Percentiles rank a stretch among this genome's conserved stretches.
phyloP scores from a whole-genome alignment of 805 yeast genomes.

The Yarrowia bubula region DNA sequence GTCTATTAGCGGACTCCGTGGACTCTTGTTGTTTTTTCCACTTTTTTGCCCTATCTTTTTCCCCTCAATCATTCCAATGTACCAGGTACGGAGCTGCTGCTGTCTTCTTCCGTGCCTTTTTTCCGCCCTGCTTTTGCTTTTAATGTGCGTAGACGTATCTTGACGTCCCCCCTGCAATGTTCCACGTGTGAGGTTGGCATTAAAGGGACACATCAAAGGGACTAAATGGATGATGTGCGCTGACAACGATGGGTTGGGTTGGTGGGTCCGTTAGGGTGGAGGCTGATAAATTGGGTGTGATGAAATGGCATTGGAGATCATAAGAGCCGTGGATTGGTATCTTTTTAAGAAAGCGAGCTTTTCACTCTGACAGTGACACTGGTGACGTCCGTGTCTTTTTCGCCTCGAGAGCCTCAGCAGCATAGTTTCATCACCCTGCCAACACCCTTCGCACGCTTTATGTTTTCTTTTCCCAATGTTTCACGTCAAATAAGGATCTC shows the following conservation, averaged over 20 bases:
- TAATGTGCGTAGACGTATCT: neutral
- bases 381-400: too few species aligned
- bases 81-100: too few species aligned
- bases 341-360: too few species aligned
- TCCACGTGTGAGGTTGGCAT: slow-evolving; percentile 4
- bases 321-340: too few species aligned
- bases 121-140: neutral
- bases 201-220: neutral
- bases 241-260: neutral
- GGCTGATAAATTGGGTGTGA: neutral
- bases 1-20: too few species aligned
- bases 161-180: slow-evolving; percentile 18
- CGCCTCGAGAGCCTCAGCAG: too few species aligned
- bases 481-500: slow-evolving; percentile 2
- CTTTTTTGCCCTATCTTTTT: neutral
- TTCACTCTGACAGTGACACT: too few species aligned
- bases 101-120: neutral
- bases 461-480: slow-evolving; percentile 3
- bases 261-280: neutral
- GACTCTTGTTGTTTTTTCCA: too few species aligned
- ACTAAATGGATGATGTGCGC: neutral
- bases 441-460: neutral
- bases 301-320: too few species aligned
- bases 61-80: neutral
- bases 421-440: slow-evolving; percentile 11